Base-by-base conservation (phyloP, 2,329 filamentous ascomycete genomes). In the Calonectria henricotiae region DNA sequence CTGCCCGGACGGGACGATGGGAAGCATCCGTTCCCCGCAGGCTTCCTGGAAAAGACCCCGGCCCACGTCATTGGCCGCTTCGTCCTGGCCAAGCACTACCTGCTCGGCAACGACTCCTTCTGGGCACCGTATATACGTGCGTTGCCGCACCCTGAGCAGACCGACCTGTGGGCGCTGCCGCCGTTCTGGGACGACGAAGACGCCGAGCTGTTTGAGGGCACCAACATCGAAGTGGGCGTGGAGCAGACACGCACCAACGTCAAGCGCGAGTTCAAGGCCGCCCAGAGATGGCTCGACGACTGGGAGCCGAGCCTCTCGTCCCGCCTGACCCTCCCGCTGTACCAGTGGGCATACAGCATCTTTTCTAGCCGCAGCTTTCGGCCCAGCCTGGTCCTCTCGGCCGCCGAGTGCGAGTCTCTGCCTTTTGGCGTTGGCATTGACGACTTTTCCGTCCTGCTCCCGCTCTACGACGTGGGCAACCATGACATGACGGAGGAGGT, bases 381-480 rank as follows among this genome's bases (percentile, higher is more conserved):
- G 2, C 88, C 90, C 0, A 89, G 88, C 3, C 84, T 89, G n/a
- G 85, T 91, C 61, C 80, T 91, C 5, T 83, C 87, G 0, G 71
- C 73, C 0, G 67, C 76, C 2, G 71, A 82, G 20, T 75, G 67
- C 60, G 65, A 58, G 1, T 27, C 70, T 32, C 77, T 83, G 3
- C 79, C 83, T 0, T 67, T 81, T 1, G 78, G 79, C 9, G 76
- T 80, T 1, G 72, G 78, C 37, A 37, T 84, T 4, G 89, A 92
- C 62, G 89, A 90, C 75, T 91, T 93, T 69, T 92, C 91, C 1
- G 86, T 94, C 8, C 84, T 95, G 5, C 84, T 94, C 39, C 93
- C 93, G 1, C 83, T 94, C 4, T 88, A 94, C 67, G 93, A 95
- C 77, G 85, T 94, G 32, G 89, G 89, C 12, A 95, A 95, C 77